Conservation (phyloP, 805 yeast genomes). For the Blastobotrys mokoenaii region DNA sequence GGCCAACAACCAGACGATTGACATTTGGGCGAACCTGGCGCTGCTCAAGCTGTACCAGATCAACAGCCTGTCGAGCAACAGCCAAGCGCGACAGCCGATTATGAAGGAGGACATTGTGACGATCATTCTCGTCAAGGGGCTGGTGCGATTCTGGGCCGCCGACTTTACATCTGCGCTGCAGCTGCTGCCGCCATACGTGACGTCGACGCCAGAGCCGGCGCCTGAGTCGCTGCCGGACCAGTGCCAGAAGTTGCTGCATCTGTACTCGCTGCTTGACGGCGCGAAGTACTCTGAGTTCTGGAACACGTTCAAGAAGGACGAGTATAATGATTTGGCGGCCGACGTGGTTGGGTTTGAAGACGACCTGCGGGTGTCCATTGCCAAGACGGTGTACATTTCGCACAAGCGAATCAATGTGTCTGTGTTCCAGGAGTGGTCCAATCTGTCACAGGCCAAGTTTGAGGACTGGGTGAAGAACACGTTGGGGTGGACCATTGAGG, state of each 20-base stretch:
- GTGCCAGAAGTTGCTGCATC: slow-evolving; percentile 23
- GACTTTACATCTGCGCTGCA: slow-evolving; percentile 40
- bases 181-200: slow-evolving; percentile 35
- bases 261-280: slow-evolving; percentile 24
- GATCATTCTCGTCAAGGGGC: slow-evolving; percentile 34
- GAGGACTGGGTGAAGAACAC: slow-evolving; percentile 20
- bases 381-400: slow-evolving; percentile 23
- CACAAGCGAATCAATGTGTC: slow-evolving; percentile 21
- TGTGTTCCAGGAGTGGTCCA: slow-evolving; percentile 25
- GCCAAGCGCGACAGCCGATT: slow-evolving; percentile 15
- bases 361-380: slow-evolving; percentile 25
- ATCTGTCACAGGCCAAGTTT: slow-evolving; percentile 21
- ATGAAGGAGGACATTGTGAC: slow-evolving; percentile 33
- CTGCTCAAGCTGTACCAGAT: slow-evolving; percentile 36
- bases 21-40: slow-evolving; percentile 39
- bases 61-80: slow-evolving; percentile 27
- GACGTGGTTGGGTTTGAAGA: slow-evolving; percentile 29
- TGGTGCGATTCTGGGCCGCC: slow-evolving; percentile 33
- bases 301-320: slow-evolving; percentile 24
- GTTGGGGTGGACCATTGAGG: slow-evolving; percentile 25
- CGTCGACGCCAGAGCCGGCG: slow-evolving; percentile 18
- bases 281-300: slow-evolving; percentile 28
- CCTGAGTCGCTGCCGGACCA: slow-evolving; percentile 21
- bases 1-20: slow-evolving; percentile 28
- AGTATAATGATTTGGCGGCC: slow-evolving; percentile 28